These are phyloP conservation scores for Sorghum bicolor DNA, from an alignment of 176 grass and related monocot species.

Conservation along the genomic window DNA sequence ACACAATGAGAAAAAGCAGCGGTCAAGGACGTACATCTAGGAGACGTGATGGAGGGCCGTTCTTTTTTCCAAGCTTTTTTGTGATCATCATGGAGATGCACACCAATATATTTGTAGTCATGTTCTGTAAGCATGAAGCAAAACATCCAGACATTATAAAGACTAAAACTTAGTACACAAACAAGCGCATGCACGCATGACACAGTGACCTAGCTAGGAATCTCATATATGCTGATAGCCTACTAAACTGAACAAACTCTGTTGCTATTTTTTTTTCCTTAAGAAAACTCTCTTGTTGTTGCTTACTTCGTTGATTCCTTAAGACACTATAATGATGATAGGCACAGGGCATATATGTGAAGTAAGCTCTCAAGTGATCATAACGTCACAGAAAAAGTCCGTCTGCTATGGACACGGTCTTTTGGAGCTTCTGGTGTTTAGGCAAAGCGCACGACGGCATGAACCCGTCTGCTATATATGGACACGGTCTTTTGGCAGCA, in stretches of 20 bases:
- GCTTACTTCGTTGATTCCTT: not conserved
- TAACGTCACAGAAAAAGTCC: too few species aligned
- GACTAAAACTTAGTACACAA: not conserved
- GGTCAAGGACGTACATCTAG: not conserved
- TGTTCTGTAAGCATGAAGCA: not conserved
- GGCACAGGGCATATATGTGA: too few species aligned
- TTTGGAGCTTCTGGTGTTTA: too few species aligned
- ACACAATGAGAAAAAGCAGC: not conserved
- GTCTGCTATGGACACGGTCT: too few species aligned
- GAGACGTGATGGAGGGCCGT: slow-evolving; percentile 18
- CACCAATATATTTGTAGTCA: not conserved
- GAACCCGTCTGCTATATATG: too few species aligned
- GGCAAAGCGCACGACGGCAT: too few species aligned
- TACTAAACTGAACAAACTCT: not conserved
- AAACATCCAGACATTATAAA: not conserved
- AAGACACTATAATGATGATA: not conserved
- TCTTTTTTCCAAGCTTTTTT: not conserved
- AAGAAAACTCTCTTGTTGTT: not conserved
- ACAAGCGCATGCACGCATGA: not conserved
- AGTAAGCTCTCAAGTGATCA: too few species aligned
- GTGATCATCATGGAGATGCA: not conserved
- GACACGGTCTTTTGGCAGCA: too few species aligned
- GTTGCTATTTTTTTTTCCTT: not conserved
- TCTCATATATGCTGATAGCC: not conserved
- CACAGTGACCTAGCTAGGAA: not conserved